phyloP scores from a whole-genome alignment of 805 yeast genomes.

The Metschnikowia kofuensis region DNA sequence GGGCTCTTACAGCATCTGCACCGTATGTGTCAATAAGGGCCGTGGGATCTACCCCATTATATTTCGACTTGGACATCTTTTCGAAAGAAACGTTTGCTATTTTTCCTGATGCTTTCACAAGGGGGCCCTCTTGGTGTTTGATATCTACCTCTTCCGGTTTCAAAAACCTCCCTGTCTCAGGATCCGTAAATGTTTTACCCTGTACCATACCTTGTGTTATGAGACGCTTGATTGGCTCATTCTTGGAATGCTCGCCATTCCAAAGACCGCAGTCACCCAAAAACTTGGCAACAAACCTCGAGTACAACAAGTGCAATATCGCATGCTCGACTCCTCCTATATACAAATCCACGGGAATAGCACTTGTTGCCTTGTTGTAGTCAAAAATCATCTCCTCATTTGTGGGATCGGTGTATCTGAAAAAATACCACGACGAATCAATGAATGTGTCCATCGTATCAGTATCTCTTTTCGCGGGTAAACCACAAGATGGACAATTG shows the following conservation, averaged over 20 bases:
- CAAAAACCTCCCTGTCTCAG: conserved; percentile 68
- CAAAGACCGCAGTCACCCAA: conserved; percentile 64
- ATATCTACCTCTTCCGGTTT: conserved; percentile 71
- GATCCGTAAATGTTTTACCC: conserved; percentile 77
- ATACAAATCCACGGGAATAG: conserved; percentile 85
- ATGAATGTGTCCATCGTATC: conserved; percentile 99
- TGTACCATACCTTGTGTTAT: conserved; percentile 99
- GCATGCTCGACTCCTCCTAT: conserved; percentile 98
- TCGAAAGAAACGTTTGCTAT: conserved; percentile 63
- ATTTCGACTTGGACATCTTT: conserved; percentile 96
- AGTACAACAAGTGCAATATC: conserved; percentile 81
- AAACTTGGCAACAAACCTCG: conserved; percentile 84
- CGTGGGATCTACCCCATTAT: conserved; percentile 90
- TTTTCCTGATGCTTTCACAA: conserved; percentile 48
- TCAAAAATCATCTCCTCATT: conserved; percentile 57
- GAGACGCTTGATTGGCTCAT: conserved; percentile 79
- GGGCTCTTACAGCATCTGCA: conserved; percentile 93
- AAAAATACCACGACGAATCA: conserved; percentile 96
- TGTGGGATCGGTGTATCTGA: conserved; percentile 75
- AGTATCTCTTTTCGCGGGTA: conserved; percentile 77
- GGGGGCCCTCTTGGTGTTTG: conserved; percentile 39
- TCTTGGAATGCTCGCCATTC: conserved; percentile 53
- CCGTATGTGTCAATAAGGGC: conserved; percentile 75
- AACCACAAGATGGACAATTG: conserved; percentile 78
- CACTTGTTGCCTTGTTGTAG: conserved; percentile 43